Base-by-base conservation (phyloP, 2,329 filamentous ascomycete genomes). In the Calonectria fujianensis region DNA sequence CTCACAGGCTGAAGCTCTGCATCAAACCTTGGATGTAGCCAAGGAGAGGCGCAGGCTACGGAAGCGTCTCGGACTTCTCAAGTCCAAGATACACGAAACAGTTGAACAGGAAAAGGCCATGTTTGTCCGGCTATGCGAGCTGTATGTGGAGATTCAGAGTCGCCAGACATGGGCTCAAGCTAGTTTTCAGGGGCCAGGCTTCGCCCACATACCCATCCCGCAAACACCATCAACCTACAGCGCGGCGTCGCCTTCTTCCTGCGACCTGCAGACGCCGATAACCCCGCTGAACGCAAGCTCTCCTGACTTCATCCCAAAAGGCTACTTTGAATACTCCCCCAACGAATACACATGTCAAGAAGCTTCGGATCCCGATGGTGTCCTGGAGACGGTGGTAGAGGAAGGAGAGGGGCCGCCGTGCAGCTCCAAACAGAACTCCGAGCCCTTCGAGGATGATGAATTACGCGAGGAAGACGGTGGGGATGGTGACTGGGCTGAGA, bases 131-230 rank as follows among this genome's bases (percentile, higher is more conserved):
- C 82, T 92, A n/a, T 83, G 86, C 16, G 89, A 91, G 72, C 77
- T 92, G 18, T 84, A 86, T 41, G 81, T 88, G 20, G 89, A 91
- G 80, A 85, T 89, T 18, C 86, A 87, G 76, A 87, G 85, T 50
- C 84, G 85, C 4, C 85, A 88, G 67, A 82, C 85, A 3, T 86
- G 84, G 84, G 78, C 78, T 37, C 82, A 84, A 48, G 80, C 85
- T 2, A 81, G 82, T 52, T 77, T 81, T 20, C 81, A 82, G 31
- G 45, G 57, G 35, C 52, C 70, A 35, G 65, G 59, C 66, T 70
- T 69, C 67, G 45, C 61, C 18, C 69, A 66, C 64, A 76, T 69
- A 73, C 76, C 69, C 18, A 68, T 74, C 11, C 52, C 76, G 14
- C 57, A 54, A 29, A 75, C 76, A 11, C 67, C 74, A 18, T 73